A percentile compares a stretch with the other conserved stretches of the same genome.
phyloP scores from a whole-genome alignment of 75 land plant species.

The Cryptomeria japonica region DNA sequence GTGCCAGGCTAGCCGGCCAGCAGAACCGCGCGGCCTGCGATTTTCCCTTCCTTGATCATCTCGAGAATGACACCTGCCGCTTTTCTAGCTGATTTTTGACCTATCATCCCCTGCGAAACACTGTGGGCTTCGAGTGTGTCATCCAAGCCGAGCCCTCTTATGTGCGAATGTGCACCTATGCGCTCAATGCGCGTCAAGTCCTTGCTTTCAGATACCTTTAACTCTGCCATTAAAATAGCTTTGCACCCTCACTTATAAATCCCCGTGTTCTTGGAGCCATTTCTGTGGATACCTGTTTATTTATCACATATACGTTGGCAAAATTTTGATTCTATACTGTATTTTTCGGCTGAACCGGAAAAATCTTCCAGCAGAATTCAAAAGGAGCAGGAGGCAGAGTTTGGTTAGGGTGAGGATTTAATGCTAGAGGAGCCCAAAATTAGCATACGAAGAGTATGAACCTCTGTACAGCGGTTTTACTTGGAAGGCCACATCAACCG shows the following conservation, averaged over 20 bases:
- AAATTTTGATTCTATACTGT: too few relatives aligned
- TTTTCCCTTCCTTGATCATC: constrained; percentile 82
- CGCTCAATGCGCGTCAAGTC: constrained; percentile 92
- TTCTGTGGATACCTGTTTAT: too few relatives aligned
- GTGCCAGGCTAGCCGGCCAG: constrained; percentile 97
- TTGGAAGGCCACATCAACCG: too few relatives aligned
- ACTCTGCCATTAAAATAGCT: constrained; percentile 58
- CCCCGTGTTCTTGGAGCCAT: too few relatives aligned
- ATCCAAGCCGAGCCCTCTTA: constrained; percentile 92
- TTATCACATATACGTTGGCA: too few relatives aligned
- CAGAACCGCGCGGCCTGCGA: constrained; percentile 89
- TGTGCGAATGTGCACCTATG: constrained; percentile 98
- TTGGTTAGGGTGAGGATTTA: too few relatives aligned
- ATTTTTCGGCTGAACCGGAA: too few relatives aligned
- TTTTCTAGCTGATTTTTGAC: constrained; percentile 79
- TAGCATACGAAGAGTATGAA: too few relatives aligned
- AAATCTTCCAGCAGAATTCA: too few relatives aligned
- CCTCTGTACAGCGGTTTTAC: too few relatives aligned
- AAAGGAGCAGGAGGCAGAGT: too few relatives aligned
- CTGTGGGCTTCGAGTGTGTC: constrained; percentile 78
- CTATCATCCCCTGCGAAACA: constrained; percentile 96
- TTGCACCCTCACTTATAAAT: neutral
- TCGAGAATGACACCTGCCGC: constrained; percentile 92
- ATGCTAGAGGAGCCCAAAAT: too few relatives aligned
- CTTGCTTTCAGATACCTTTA: constrained; percentile 72